A percentile compares a stretch with the other conserved stretches of the same genome.
These are phyloP conservation scores for Fagopyrum homotropicum DNA, from an alignment of 148 eudicot genomes.

Conservation along the genomic window DNA sequence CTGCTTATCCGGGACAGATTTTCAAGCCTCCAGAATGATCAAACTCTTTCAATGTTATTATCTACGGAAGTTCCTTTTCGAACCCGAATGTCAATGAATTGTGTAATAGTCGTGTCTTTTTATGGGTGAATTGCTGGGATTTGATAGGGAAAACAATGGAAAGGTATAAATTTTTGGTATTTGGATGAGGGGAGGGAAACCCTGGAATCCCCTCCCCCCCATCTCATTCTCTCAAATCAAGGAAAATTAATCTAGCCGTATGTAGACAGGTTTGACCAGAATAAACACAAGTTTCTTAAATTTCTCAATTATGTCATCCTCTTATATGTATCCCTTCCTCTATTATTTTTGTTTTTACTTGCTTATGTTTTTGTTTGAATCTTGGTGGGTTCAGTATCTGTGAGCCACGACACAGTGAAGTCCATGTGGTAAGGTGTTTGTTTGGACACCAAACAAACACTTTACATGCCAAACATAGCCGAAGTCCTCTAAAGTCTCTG, in stretches of 20 bases:
- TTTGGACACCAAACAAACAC: no score
- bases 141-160: not conserved
- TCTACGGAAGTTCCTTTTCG: no score
- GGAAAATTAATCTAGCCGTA: not conserved
- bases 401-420: not conserved
- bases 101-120: not conserved
- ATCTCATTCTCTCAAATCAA: not conserved
- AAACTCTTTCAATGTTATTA: no score
- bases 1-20: no score
- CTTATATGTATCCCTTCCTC: not conserved
- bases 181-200: not conserved
- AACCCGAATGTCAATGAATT: no score
- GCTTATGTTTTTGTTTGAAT: not conserved
- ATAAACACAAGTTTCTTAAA: not conserved
- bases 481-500: not conserved
- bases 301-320: not conserved
- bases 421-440: not conserved
- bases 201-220: not conserved
- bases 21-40: no score
- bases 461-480: not conserved
- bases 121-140: not conserved
- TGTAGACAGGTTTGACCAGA: not conserved
- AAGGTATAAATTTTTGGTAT: not conserved
- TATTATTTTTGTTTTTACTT: no score
- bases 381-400: not conserved